Evolutionary conservation across 176 grass and related monocot genomes (phyloP), one percentile per base, ranked within the genome.

Genomic region (Phragmites australis): DNA sequence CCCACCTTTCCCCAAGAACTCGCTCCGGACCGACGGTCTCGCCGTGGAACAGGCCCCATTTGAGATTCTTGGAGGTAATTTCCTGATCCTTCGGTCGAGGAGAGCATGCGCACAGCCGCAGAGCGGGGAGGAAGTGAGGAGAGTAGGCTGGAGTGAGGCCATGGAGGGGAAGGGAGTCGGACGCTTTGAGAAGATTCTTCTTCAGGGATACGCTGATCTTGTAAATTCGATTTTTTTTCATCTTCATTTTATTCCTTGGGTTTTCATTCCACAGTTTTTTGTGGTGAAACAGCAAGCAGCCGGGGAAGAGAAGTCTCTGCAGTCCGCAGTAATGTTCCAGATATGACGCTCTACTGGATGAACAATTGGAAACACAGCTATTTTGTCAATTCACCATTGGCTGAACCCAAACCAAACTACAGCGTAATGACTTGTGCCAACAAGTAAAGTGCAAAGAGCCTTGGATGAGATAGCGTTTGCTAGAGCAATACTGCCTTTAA

Each of bases 31-130:
- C 53, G 23, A 41, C 39, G 68, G 76, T 39, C 54, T 65, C 63
- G 64, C 52, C 40, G 6, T 21, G 34, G 66, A 82, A 66, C 63
- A 73, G 42, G 51, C 23, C 8, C 77, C 73, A 88, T 84, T 63
- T 0, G 32, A 72, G 50, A 58, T 23, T 30, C 26, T 81, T 30
- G 72, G 73, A 55, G 77, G 45, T 48, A 17, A n/a, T 13, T 47
- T 82, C 49, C 51, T 40, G 55, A 68, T n/a, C 34, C 72, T 32
- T 6, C 68, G 62, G 49, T 60, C 27, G 9, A 83, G 69, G 11
- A 69, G 65, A 49, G 75, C 60, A 8, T 29, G 58, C 54, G 84
- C 78, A 41, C 57, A 83, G 79, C 78, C 58, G 84, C 84, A 90
- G 63, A 74, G 68, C 2, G 44, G 74, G 23, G 82, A 22, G 64